Conservation (phyloP, 495 filamentous ascomycete species). For the Darksidea phi region DNA sequence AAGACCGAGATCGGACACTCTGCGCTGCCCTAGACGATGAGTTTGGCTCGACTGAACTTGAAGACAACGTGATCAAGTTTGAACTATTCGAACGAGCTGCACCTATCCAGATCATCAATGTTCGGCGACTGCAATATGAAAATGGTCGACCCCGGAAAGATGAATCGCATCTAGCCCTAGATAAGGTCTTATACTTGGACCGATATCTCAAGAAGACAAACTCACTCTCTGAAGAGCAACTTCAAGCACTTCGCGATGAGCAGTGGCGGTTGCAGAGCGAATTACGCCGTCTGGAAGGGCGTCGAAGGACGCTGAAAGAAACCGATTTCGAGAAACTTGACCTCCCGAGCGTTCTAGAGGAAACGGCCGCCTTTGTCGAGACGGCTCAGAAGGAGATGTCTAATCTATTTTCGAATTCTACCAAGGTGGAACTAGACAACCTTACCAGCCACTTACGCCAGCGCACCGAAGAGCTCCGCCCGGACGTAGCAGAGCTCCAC, state of each 20-base stretch:
- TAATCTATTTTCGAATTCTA: constrained; percentile 4
- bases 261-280: constrained; percentile 73
- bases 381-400: too few species aligned
- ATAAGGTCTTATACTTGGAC: constrained; percentile 80
- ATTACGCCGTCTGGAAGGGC: constrained; percentile 55
- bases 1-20: constrained; percentile 53
- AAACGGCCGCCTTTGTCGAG: constrained; percentile 29
- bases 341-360: constrained; percentile 30
- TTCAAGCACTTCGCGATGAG: constrained; percentile 62
- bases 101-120: constrained; percentile 83
- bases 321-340: constrained; percentile 19
- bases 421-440: constrained; percentile 10
- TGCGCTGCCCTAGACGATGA: constrained; percentile 81
- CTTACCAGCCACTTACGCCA: constrained; percentile 20
- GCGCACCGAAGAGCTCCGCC: constrained; percentile 1
- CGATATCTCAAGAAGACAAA: constrained; percentile 71
- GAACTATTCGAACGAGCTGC: constrained; percentile 74
- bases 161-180: constrained; percentile 70
- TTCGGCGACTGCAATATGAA: constrained; percentile 75
- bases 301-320: constrained; percentile 48
- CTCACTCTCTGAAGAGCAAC: constrained; percentile 46
- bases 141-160: constrained; percentile 66
- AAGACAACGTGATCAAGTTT: constrained; percentile 56
- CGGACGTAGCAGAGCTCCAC: constrained; percentile 45
- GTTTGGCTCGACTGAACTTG: constrained; percentile 74